Evolutionary conservation across 768 basidiomycete genomes (phyloP).

Genomic region (Podaxis mareebaensis): DNA sequence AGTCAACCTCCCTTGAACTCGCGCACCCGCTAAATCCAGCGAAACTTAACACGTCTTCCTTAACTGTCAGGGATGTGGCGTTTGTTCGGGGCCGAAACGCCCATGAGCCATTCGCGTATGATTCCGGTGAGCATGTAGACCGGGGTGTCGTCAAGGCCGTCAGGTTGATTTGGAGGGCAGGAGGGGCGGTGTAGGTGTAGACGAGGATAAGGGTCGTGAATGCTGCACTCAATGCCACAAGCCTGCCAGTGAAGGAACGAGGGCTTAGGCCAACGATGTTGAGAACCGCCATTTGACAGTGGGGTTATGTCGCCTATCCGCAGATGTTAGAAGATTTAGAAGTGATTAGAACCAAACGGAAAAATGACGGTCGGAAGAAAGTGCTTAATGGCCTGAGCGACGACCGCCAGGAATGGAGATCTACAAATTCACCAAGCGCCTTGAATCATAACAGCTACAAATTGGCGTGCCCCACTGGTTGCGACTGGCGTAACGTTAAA

Average conservation of each 20-base stretch:
- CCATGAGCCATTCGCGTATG: conserved; percentile 42
- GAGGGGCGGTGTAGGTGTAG: conserved; percentile 25
- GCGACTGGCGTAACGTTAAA: background rate
- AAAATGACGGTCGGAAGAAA: background rate
- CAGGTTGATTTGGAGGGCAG: conserved; percentile 6
- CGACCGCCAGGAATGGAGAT: background rate
- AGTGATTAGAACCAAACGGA: background rate
- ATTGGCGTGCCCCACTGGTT: background rate
- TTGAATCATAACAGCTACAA: conserved; percentile 2
- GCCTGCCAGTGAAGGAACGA: conserved; percentile 22
- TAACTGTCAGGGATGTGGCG: conserved; percentile 29
- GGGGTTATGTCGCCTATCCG: background rate
- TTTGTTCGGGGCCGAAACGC: conserved; percentile 36
- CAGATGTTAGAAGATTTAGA: background rate
- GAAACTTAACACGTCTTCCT: conserved; percentile 48
- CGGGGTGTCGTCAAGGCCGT: background rate
- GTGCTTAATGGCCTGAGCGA: background rate
- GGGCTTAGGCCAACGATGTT: conserved; percentile 22
- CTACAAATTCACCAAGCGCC: background rate
- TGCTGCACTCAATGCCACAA: conserved; percentile 18
- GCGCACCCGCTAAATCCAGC: conserved; percentile 66
- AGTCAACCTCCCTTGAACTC: conserved; percentile 57
- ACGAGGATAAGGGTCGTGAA: conserved; percentile 26
- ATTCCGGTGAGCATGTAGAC: conserved; percentile 30
- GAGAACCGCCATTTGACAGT: conserved; percentile 15